Base-by-base conservation (phyloP, 768 basidiomycete genomes). In the Postia placenta region DNA sequence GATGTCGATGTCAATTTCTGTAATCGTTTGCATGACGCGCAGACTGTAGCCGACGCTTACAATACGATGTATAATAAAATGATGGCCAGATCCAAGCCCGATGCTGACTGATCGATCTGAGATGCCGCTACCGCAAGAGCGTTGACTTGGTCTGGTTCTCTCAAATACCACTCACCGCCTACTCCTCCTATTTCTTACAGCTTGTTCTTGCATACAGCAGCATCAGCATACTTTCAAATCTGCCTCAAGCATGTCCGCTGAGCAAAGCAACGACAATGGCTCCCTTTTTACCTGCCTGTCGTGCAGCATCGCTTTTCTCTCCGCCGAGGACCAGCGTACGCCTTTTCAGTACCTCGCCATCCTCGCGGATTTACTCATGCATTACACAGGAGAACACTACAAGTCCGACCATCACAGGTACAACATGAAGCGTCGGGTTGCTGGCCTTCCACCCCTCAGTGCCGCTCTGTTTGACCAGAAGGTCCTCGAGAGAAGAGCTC, bases 341-440 rank as follows among this genome's bases (percentile, higher is more conserved):
- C 72, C 20, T 30, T n/a, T 25, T 46, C 27, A 14, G 20, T 37
- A 22, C 49, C 38, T 5, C 23, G 24, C 27, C 22, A 14, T 2
- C 11, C 11, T n/a, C 27, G 1, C 20, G 20, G 4, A 22, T 26
- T 47, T 38, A n/a, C 23, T 37, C 25, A 45, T 15, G 28, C 22
- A 27, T 51, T 54, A 19, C 46, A 56, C 12, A 91, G 88, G 95
- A 51, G 69, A 71, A 0, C 96, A 99, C 64, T 97, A 95, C 67
- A 81, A 83, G 54, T 90, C 91, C 22, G 96, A 99, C 67, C 87
- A 89, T 66, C 96, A 99, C 70, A 76, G 93, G 46, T 99, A 99
- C 70, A 99, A 99, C 63, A 92, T 97, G 83, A 95, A 95, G 74
- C 87, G 94, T 55, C 83, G 92, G 24, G 88, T 98, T 15, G 94